Evolutionary conservation across 306 rosid species (phyloP), one percentile per base, ranked within the genome.

Genomic region (Trifolium pratense): DNA sequence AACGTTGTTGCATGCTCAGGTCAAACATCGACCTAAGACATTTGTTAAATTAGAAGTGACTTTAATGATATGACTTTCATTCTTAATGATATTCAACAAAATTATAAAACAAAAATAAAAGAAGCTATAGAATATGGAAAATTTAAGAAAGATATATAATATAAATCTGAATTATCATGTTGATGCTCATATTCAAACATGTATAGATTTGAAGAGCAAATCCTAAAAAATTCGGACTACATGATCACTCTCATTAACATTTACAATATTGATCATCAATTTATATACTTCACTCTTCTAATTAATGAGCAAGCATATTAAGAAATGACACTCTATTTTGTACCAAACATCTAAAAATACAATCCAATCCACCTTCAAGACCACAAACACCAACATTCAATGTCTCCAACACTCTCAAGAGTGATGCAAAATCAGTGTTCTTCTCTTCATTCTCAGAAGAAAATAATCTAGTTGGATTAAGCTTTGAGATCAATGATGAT

Each of bases 261-360:
- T 17, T 81, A 81, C 83, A 66, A 25, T 14, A 1, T 57, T 57
- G 2, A 43, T n/a, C n/a, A 43, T 37, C 17, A 7, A 14, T 66
- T 12, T 5, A 34, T 12, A 52, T 12, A 52, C 57, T 23, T 71
- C 18, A 74, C 36, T 49, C 3, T 20, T 26, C 23, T 18, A 60
- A 26, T 34, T 68, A 89, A 46, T 88, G 86, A 45, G 87, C 78
- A 21, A 89, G 73, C 75, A 89, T 78, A 81, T 90, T 90, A 17
- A 90, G 93, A 36, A 88, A 81, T 11, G 84, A 87, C 62, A 92
- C 98, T 86, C 96, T 90, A 45, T 90, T 86, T 74, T 82, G 83
- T 11, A 92, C 81, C 63, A 90, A 73, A 80, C 91, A 73, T 76
- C 89, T 86, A 34, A 80, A 92, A 36, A 90, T 29, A 75, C 77